Evolutionary conservation across 768 basidiomycete species (phyloP), one percentile per base, ranked within the genome.

Genomic region (Termitomyces sp.): DNA sequence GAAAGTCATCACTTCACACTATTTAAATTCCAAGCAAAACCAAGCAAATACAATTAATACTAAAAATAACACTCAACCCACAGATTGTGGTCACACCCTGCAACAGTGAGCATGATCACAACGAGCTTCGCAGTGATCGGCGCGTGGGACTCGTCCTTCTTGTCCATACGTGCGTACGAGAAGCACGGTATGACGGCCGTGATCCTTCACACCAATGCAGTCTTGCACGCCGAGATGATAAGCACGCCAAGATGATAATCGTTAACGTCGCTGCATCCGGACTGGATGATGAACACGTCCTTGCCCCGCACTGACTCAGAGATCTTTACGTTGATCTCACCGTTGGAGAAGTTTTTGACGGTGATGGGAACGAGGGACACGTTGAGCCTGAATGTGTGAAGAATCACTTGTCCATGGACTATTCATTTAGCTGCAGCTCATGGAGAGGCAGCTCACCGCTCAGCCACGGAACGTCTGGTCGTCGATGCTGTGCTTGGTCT

Each of bases 41-140:
- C n/a, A n/a, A n/a, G n/a, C n/a, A n/a, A n/a, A n/a, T n/a, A n/a
- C n/a, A n/a, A n/a, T n/a, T n/a, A n/a, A n/a, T n/a, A n/a, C n/a
- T n/a, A n/a, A n/a, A n/a, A n/a, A n/a, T n/a, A n/a, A n/a, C n/a
- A n/a, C n/a, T n/a, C n/a, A n/a, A n/a, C n/a, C n/a, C n/a, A n/a
- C n/a, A n/a, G n/a, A n/a, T n/a, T n/a, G 69, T 98, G 96, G 73
- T 98, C 96, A 69, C 94, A 97, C 24, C 96, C 96, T 9, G 97
- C 95, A 48, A 97, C 92, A 45, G 86, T 88, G 59, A 99, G 79
- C 96, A 98, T 98, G 73, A 97, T 98, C 24, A 97, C 95, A 49
- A 98, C 92, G 54, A 99, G 83, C 75, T 99, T 99, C 47, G 96
- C 94, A 5, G 96, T 98, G 71, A 99, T 99, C 26, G 97, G 96